Evolutionary conservation across 192 early-diverging fungal genomes (phyloP), one percentile per base, ranked within the genome.

Genomic region (Mortierella alpina): DNA sequence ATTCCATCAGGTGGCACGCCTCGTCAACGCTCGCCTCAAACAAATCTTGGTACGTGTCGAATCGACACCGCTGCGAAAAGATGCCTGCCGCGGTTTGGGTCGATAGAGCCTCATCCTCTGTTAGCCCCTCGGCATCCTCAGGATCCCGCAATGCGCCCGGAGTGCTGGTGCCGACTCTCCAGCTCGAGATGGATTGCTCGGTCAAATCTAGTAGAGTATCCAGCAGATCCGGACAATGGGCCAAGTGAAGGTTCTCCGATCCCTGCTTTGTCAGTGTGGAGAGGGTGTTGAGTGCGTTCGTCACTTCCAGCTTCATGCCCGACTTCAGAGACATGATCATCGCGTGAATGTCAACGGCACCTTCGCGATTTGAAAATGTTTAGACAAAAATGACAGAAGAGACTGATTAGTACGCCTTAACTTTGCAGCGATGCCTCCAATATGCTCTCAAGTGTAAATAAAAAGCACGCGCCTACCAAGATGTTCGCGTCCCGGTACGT

Each of bases 271-370:
- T 88, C 4, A 92, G 63, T 23, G 85, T 83, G 17, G 93, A 86
- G 22, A 96, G 71, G 8, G 89, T 88, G 68, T 95, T 93, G 14
- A 96, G 84, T 7, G 93, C 93, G 53, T 88, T 90, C 5, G 91
- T 89, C 1, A 94, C 85, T 66, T 96, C 93, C 60, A 91, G 73
- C 46, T 86, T 87, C 71, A 96, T 88, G 17, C 90, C 90, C 6
- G 91, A 93, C 72, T 93, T 93, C 7, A 96, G 85, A 39, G 93
- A 91, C 89, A 96, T 91, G 8, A 90, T 90, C 50, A 96, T 75
- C 5, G 91, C 90, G 31, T 91, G 91, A n/a, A 94, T 86, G 66
- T 95, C 93, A 11, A 93, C 85, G 20, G 88, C 75, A 58, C 91
- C 92, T 88, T 31, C 31, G 31, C 31, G 31, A 31, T 31, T 31